Evolutionary conservation across 2,329 filamentous ascomycete species (phyloP), one percentile per base, ranked within the genome.

Genomic region (Coleophoma eucalyptorum): DNA sequence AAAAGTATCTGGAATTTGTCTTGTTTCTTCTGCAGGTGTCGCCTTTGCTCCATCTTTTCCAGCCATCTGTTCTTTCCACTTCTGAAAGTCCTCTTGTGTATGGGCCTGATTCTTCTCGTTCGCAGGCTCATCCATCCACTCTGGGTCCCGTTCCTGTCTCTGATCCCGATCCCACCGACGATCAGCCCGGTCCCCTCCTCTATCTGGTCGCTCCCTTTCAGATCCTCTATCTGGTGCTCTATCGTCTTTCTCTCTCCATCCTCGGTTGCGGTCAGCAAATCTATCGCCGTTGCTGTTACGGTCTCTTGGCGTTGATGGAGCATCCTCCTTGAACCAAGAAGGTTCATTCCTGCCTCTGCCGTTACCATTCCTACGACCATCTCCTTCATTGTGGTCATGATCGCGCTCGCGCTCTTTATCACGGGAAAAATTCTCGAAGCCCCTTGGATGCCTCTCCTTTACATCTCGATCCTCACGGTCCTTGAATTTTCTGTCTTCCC

Each of bases 11-110:
- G 70, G 61, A 4, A 66, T 56, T n/a, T 66, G 64, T 45, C 64
- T 65, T 43, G 61, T 60, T 51, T 76, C 73, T 21, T 72, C 68
- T 11, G 62, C 59, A 34, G 64, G 53, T 12, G 60, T 53, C 46
- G 33, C 45, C 49, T 37, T 46, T 44, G 57, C 50, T 38, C 59
- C 65, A 40, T 64, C 60, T 48, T 62, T 63, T 41, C 55, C 59
- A 52, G 58, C 53, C 90, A 95, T 95, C 56, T 79, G 80, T 61
- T 95, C 90, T 78, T 96, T 96, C 84, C 93, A 97, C 59, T 89
- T 89, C 71, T 95, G 87, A 68, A 97, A 95, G 58, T 97, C 92
- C 64, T 95, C 91, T 62, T 90, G 86, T 1, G 91, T 96, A 61
- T 90, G 88, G 5, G 78, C 80, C 61, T 87, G 82, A 34, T 80